These are phyloP conservation scores for Yarrowia deformans DNA, from an alignment of 805 yeast genomes.

Conservation along the genomic window DNA sequence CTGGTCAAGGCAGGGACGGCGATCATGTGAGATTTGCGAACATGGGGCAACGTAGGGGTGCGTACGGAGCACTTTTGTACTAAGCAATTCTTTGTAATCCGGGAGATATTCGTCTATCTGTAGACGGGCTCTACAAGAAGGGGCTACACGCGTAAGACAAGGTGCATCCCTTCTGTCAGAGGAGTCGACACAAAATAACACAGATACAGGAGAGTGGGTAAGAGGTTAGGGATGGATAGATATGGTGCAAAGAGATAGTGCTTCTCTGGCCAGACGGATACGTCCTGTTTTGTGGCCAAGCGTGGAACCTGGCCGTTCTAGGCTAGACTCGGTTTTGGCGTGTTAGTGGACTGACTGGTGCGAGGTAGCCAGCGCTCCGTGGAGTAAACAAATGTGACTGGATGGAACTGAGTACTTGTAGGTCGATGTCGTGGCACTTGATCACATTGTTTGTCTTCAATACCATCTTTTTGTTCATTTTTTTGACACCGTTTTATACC, in stretches of 20 bases:
- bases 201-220: neutral
- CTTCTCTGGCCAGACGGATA: neutral
- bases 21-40: neutral
- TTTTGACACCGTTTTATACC: neutral
- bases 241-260: neutral
- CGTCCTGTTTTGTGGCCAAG: neutral
- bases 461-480: too few species aligned
- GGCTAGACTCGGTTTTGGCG: neutral
- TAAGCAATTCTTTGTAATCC: too few species aligned
- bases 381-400: too few species aligned
- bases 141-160: neutral
- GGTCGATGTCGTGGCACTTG: too few species aligned
- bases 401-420: too few species aligned
- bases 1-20: conserved; percentile 2
- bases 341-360: too few species aligned
- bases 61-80: neutral
- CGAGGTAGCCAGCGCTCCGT: too few species aligned
- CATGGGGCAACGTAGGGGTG: conserved; percentile 3
- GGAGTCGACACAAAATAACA: neutral
- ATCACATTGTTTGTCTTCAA: too few species aligned
- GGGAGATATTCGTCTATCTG: too few species aligned
- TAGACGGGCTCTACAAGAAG: too few species aligned
- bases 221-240: neutral
- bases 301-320: neutral
- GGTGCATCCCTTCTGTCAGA: conserved; percentile 4